Conservation (phyloP, 371 early-diverging fungal species). For the Saksenaea oblongispora region DNA sequence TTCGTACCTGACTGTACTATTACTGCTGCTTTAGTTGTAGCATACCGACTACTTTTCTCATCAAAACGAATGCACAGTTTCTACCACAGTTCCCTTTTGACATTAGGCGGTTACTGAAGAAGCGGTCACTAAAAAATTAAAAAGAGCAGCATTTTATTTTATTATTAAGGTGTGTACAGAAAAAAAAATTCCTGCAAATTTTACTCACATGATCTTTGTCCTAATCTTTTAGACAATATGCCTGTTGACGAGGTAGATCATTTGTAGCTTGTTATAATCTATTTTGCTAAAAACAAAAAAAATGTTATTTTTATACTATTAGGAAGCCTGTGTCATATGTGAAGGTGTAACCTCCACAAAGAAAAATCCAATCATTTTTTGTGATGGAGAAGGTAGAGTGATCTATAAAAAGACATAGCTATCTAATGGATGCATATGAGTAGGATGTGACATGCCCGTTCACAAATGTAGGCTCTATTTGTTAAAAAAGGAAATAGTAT, state of each 20-base stretch:
- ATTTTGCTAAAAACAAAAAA: neutral
- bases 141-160: neutral
- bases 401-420: neutral
- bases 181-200: slow-evolving; percentile 6
- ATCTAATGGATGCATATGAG: neutral
- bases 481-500: neutral
- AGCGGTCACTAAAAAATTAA: slow-evolving; percentile 5
- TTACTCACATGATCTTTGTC: neutral
- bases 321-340: slow-evolving; percentile 43
- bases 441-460: slow-evolving; percentile 52
- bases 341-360: slow-evolving; percentile 37
- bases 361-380: slow-evolving; percentile 49
- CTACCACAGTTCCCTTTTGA: neutral
- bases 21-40: neutral
- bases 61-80: neutral
- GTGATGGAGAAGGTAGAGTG: slow-evolving; percentile 50
- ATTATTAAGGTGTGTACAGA: neutral
- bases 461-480: slow-evolving; percentile 32
- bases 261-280: neutral
- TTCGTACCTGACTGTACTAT: slow-evolving; percentile 5
- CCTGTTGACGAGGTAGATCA: neutral
- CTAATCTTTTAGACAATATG: neutral
- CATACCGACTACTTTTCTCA: neutral
- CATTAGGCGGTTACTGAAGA: slow-evolving; percentile 3
- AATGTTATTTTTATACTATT: neutral